A percentile compares a stretch with the other conserved stretches of the same genome.
These are phyloP conservation scores for Alternaria postmessia DNA, from an alignment of 2,329 filamentous ascomycete species.

Conservation along the genomic window DNA sequence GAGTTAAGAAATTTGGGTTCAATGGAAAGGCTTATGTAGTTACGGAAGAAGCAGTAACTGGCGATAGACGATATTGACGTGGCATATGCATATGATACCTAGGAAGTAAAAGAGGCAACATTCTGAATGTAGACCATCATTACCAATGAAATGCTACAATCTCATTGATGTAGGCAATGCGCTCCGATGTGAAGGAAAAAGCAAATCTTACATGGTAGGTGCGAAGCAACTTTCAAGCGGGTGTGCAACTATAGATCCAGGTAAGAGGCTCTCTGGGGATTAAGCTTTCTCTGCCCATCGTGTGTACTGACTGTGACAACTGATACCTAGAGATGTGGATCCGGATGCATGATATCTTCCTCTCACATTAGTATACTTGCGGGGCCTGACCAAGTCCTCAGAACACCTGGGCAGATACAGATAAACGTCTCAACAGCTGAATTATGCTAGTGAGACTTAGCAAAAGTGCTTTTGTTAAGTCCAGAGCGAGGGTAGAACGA, in stretches of 20 bases:
- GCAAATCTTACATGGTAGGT: neutral
- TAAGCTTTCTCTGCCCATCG: no score
- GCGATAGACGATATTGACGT: constrained; percentile 1
- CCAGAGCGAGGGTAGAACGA: no score
- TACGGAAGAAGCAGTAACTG: constrained; percentile 12
- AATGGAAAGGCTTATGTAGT: neutral
- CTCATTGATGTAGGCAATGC: neutral
- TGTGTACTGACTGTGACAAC: no score
- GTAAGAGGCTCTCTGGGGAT: no score
- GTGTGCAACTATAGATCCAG: neutral
- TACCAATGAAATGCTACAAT: neutral
- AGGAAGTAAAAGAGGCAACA: neutral
- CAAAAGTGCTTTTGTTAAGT: no score
- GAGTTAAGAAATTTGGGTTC: neutral
- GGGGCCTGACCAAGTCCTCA: no score
- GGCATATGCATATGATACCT: constrained; percentile 24
- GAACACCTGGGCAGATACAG: no score
- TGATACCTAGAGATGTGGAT: no score
- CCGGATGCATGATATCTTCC: no score
- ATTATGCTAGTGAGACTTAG: no score
- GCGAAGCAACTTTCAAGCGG: neutral
- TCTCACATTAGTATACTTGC: no score
- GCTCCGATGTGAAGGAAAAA: neutral
- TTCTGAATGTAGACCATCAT: neutral
- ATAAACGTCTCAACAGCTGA: no score